These are phyloP conservation scores for Ophiocytium majus DNA, from an alignment of 352 stramenopile species.

Conservation along the genomic window DNA sequence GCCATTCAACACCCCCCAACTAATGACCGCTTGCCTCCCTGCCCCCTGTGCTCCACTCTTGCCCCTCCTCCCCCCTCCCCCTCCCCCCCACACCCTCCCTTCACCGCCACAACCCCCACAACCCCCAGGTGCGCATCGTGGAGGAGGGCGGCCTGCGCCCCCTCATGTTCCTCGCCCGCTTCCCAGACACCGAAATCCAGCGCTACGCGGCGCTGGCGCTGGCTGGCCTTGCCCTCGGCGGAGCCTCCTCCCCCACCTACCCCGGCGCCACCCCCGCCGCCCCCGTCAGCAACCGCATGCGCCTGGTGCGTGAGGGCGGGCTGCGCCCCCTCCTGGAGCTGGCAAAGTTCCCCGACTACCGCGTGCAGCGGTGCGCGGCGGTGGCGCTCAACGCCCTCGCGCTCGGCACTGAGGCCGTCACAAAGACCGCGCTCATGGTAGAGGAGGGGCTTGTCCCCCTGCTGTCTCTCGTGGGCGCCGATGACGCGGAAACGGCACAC, in stretches of 20 bases:
- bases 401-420: conserved; percentile 74
- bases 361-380: conserved; percentile 84
- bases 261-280: background rate
- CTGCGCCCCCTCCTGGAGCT: conserved; percentile 85
- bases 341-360: conserved; percentile 83
- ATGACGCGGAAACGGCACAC: conserved; percentile 81
- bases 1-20: no score
- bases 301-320: conserved; percentile 83
- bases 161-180: conserved; percentile 86
- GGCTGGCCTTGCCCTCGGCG: conserved; percentile 82
- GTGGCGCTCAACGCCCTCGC: conserved; percentile 83
- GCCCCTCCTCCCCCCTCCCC: no score
- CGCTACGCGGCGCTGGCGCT: conserved; percentile 84
- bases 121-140: conserved; percentile 77
- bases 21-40: no score
- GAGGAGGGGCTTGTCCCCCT: conserved; percentile 79
- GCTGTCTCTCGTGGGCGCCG: conserved; percentile 74
- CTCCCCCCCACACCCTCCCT: no score
- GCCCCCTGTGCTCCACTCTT: no score
- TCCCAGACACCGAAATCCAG: conserved; percentile 91
- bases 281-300: conserved; percentile 75
- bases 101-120: no score
- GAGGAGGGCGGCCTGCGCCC: conserved; percentile 84
- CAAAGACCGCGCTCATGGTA: conserved; percentile 83
- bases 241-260: background rate